Base-by-base conservation (phyloP, 805 yeast genomes). In the Yarrowia deformans region DNA sequence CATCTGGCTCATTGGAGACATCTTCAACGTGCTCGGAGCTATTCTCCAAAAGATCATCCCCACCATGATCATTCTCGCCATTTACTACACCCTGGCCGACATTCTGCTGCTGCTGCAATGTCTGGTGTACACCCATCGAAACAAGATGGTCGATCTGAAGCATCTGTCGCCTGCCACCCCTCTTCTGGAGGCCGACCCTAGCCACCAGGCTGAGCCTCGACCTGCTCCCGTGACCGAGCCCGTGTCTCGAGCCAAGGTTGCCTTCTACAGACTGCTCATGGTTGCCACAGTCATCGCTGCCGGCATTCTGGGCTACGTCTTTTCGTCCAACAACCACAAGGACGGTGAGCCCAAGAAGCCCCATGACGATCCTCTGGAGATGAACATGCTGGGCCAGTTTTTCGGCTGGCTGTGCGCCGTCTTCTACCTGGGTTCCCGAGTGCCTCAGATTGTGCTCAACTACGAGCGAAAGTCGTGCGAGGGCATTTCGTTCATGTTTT, bases 51-150 rank as follows among this genome's bases (percentile, higher is more conserved):
- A 93, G 13, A 93, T 94, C 1, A 82, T 95, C 72, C 97, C 97
- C 32, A 95, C 99, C 0, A 95, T 95, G 98, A 88, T 90, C 70
- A 86, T 93, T 6, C 83, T 95, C 69, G 98, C 98, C 0, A 85
- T 94, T 0, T 95, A 95, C 79, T 95, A 95, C 78, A 93, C 98
- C 0, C 77, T 90, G 29, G 98, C 98, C 0, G 99, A 95, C 79
- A 78, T 93, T 3, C 90, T 93, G 3, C 82, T 95, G 69, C 83
- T 94, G 39, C 83, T 88, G 78, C 99, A 95, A 78, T 93, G 97
- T 73, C 81, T 91, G 60, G 84, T 86, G 70, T 95, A 95, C 77
- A 92, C 94, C 9, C 83, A 85, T 69, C 87, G 89, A 8, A 76
- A 78, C 58, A 77, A 80, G 58, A 78, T 79, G 52, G 86, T 89